Evolutionary conservation across 192 early-diverging fungal genomes (phyloP).

Genomic region (Backusella westeae): DNA sequence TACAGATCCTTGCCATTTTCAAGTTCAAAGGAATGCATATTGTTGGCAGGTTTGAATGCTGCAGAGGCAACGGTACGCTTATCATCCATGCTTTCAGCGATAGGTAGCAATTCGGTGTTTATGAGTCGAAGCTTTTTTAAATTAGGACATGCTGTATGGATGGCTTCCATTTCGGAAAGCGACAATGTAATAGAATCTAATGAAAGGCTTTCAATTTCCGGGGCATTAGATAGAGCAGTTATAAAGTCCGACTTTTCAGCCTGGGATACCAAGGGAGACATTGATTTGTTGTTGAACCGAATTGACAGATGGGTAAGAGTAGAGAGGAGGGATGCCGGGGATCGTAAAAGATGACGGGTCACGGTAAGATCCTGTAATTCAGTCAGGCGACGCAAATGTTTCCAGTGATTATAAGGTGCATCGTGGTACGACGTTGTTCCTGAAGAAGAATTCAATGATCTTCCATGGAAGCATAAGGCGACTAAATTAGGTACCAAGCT

Average conservation of each 20-base stretch:
- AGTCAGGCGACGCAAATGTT: not conserved
- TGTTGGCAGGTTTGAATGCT: not conserved
- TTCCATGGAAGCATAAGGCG: not conserved
- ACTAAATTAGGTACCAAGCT: not conserved
- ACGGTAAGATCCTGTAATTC: slow-evolving; percentile 5
- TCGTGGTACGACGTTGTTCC: not conserved
- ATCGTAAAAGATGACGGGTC: not conserved
- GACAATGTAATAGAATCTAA: slow-evolving; percentile 7
- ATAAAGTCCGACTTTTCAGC: slow-evolving; percentile 3
- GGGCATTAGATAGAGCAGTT: not conserved
- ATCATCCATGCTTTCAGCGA: not conserved
- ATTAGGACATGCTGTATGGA: slow-evolving; percentile 6
- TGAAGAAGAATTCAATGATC: not conserved
- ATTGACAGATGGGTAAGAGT: not conserved
- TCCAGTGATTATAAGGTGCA: not conserved
- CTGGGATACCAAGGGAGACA: not conserved
- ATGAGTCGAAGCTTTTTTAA: not conserved
- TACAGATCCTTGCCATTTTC: not conserved
- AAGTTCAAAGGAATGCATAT: not conserved
- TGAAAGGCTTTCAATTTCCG: not conserved
- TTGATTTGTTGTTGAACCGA: not conserved
- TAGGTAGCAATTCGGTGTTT: not conserved
- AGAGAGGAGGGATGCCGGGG: not conserved
- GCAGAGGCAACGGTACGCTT: not conserved
- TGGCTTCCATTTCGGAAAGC: slow-evolving; percentile 7